Evolutionary conservation across 441 rosid genomes (phyloP).

Genomic region (Mallotus japonicus): DNA sequence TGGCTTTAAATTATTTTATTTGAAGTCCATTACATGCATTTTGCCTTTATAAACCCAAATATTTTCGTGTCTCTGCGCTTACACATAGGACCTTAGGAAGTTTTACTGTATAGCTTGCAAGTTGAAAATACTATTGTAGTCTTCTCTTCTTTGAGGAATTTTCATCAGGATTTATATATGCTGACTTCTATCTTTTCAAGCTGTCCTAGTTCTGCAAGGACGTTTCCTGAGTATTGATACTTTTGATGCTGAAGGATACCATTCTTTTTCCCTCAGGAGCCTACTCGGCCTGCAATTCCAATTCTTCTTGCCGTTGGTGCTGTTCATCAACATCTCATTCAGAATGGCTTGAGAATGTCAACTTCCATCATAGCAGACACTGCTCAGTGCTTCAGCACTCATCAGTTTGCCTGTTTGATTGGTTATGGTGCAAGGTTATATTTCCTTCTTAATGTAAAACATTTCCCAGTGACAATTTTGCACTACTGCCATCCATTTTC

Average conservation of each 20-base stretch:
- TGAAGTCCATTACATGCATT: not conserved
- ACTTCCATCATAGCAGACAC: conserved; percentile 95
- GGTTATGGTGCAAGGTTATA: conserved; percentile 97
- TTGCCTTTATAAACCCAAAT: not conserved
- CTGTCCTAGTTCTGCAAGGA: conserved; percentile 11
- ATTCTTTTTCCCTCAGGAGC: conserved; percentile 49
- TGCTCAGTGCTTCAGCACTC: conserved; percentile 99
- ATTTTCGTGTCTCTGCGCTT: not conserved
- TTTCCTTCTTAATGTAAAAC: conserved; percentile 19
- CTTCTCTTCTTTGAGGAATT: conserved; percentile 4
- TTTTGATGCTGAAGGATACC: conserved; percentile 13
- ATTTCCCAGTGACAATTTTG: not conserved
- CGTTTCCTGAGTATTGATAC: conserved; percentile 6
- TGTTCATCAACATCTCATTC: conserved; percentile 98
- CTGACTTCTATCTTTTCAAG: not conserved
- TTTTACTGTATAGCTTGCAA: not conserved
- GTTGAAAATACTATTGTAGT: not conserved
- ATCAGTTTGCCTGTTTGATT: conserved; percentile 96
- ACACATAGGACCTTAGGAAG: not conserved
- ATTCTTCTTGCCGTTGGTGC: conserved; percentile 98
- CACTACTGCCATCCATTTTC: not conserved
- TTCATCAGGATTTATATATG: not conserved
- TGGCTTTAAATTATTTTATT: not conserved
- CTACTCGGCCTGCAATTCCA: conserved; percentile 89
- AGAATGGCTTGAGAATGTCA: conserved; percentile 93